A percentile compares a stretch with the other conserved stretches of the same genome.
These are phyloP conservation scores for Camellia lanceoleosa DNA, from an alignment of 148 eudicot genomes.

Conservation along the genomic window DNA sequence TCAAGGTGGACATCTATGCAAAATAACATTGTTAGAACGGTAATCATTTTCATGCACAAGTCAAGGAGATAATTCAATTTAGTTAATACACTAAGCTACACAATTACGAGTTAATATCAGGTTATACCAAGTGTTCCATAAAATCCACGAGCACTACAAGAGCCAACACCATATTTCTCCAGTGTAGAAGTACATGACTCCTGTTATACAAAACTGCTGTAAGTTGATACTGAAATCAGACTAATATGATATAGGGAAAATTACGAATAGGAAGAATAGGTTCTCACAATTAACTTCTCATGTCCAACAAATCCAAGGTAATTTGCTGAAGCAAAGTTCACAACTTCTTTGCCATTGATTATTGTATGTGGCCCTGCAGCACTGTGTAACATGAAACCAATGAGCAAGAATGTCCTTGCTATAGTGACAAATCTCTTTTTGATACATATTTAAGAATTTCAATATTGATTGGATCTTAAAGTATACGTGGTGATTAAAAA, in stretches of 20 bases:
- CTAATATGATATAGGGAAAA: neutral
- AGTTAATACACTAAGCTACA: neutral
- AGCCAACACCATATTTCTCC: slow-evolving; percentile 95
- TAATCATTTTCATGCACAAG: neutral
- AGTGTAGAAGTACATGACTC: slow-evolving; percentile 75
- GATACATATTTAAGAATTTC: neutral
- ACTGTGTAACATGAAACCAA: slow-evolving; percentile 38
- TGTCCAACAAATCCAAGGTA: slow-evolving; percentile 79
- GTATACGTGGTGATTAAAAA: no score
- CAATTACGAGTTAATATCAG: neutral
- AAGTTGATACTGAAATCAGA: neutral
- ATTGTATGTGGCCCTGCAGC: slow-evolving; percentile 81
- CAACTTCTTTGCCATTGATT: slow-evolving; percentile 72
- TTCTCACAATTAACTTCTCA: slow-evolving; percentile 67
- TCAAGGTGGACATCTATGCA: slow-evolving; percentile 92
- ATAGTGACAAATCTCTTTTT: neutral
- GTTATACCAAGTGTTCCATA: slow-evolving; percentile 88
- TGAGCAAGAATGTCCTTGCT: slow-evolving; percentile 1
- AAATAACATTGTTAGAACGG: slow-evolving; percentile 3
- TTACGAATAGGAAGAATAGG: neutral
- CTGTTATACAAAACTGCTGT: slow-evolving; percentile 35
- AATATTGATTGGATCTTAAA: neutral
- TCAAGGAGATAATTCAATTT: neutral
- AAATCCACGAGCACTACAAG: slow-evolving; percentile 97
- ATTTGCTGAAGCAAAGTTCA: slow-evolving; percentile 88